Base-by-base conservation (phyloP, 106 monocot genomes). In the Platanthera zijinensis region DNA sequence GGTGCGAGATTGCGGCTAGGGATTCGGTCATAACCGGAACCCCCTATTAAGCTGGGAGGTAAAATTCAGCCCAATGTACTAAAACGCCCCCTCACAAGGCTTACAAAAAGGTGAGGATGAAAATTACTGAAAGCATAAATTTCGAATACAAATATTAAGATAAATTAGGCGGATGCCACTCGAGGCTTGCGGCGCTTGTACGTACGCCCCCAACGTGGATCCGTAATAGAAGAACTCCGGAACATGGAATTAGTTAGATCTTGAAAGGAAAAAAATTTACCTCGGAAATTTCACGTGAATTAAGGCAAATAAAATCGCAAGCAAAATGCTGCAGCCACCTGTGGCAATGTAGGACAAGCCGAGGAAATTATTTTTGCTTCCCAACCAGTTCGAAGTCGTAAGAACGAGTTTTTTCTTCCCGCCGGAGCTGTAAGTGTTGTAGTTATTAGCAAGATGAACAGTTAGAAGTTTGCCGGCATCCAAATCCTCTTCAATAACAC, bases 261-360 rank as follows among this genome's bases (percentile, higher is more conserved):
- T 32, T 10, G 0, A 10, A 10, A 66, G 8, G 18, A 32, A 0
- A 30, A 66, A 66, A 39, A 62, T 19, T 61, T 79, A 93, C 95
- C 95, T 95, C 51, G 95, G 92, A 76, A 86, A 78, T 82, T 84
- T 95, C 72, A 92, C 95, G 79, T 95, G 92, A 78, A 92, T 81
- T 76, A 95, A 78, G 28, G 92, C 86, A 67, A 92, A 92, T 56
- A 88, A 28, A 72, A 92, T 86, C 19, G 92, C 78, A 0, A 78
- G 68, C 17, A 92, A 48, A 78, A 95, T 77, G 78, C 71, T 79
- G 70, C 22, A 85, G 66, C 63, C 76, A 28, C 95, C 95, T 39
- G 89, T 85, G 28, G 79, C 78, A 39, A 92, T 78, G 82, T 92
- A 95, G 5, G 95, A 78, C 52, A 86, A 9, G 21, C 92, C 95